Evolutionary conservation across 2,329 filamentous ascomycete species (phyloP).

Genomic region (Fusarium metavorans): DNA sequence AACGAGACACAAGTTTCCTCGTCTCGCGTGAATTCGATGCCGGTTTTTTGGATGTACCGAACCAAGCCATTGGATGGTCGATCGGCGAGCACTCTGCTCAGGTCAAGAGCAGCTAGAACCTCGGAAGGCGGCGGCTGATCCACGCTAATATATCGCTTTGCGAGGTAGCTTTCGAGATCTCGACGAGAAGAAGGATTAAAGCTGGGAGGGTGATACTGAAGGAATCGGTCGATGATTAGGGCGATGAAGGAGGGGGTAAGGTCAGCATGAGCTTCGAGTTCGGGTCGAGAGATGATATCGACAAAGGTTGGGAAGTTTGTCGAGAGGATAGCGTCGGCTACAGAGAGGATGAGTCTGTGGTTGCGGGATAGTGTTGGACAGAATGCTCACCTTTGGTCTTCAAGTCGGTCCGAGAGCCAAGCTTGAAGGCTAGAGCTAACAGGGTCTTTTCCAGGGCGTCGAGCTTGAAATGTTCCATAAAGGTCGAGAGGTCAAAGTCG

Average conservation of each 20-base stretch:
- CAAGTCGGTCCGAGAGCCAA: constrained; percentile 82
- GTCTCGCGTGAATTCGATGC: constrained; percentile 79
- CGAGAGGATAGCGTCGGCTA: constrained; percentile 91
- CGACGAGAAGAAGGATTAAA: constrained; percentile 82
- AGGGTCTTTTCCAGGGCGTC: constrained; percentile 90
- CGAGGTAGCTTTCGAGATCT: constrained; percentile 75
- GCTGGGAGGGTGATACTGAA: constrained; percentile 86
- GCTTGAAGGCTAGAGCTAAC: constrained; percentile 89
- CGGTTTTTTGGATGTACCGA: constrained; percentile 78
- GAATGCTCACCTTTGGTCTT: constrained; percentile 82
- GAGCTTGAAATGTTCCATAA: constrained; percentile 95
- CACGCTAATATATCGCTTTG: constrained; percentile 74
- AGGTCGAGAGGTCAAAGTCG: constrained; percentile 95
- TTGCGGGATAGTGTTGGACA: constrained; percentile 33
- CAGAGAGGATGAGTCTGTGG: constrained; percentile 57
- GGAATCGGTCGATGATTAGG: constrained; percentile 84
- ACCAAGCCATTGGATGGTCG: constrained; percentile 68
- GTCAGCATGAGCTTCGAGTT: constrained; percentile 73
- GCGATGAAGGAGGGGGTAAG: constrained; percentile 78
- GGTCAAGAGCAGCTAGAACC: constrained; percentile 76
- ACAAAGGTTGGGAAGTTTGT: constrained; percentile 83
- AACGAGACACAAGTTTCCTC: constrained; percentile 73
- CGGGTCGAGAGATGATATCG: constrained; percentile 77
- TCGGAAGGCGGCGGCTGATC: constrained; percentile 76
- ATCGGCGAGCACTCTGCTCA: constrained; percentile 74